Evolutionary conservation across 257 asterid species (phyloP).

Genomic region (Galeopsis tetrahit): DNA sequence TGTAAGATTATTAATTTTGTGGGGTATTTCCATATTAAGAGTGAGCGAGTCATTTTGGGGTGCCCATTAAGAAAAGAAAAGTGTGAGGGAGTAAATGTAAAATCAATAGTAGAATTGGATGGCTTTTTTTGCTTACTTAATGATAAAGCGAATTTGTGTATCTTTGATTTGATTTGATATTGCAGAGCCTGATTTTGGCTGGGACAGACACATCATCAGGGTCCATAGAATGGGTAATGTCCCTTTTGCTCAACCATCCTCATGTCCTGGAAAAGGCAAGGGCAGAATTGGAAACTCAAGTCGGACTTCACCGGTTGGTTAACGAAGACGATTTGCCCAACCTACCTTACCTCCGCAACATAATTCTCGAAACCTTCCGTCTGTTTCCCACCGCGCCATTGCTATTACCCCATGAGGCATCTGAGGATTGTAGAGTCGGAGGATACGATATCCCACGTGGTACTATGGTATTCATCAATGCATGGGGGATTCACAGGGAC

Average conservation of each 20-base stretch:
- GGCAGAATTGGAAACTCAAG: constrained; percentile 27
- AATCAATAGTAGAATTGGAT: too few relatives aligned
- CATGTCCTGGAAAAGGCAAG: not conserved
- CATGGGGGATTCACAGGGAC: constrained; percentile 47
- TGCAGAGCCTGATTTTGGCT: constrained; percentile 24
- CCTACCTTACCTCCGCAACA: constrained; percentile 36
- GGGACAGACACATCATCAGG: constrained; percentile 36
- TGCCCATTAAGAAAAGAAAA: too few relatives aligned
- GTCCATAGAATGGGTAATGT: constrained; percentile 47
- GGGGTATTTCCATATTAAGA: too few relatives aligned
- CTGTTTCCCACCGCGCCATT: constrained; percentile 42
- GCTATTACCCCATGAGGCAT: constrained; percentile 36
- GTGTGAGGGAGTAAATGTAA: too few relatives aligned
- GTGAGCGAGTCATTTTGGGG: too few relatives aligned
- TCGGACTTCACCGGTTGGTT: constrained; percentile 28
- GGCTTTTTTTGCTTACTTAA: too few relatives aligned
- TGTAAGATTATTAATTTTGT: too few relatives aligned
- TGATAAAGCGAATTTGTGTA: too few relatives aligned
- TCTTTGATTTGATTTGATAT: too few relatives aligned
- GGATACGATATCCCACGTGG: constrained; percentile 42
- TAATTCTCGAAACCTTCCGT: constrained; percentile 36
- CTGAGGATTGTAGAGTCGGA: constrained; percentile 37
- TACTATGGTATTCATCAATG: constrained; percentile 33
- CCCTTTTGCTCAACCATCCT: constrained; percentile 21
- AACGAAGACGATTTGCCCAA: constrained; percentile 38